A percentile compares a stretch with the other conserved stretches of the same genome.
phyloP scores from a whole-genome alignment of 129 eudicot genomes.

The Saussurea involucrata region DNA sequence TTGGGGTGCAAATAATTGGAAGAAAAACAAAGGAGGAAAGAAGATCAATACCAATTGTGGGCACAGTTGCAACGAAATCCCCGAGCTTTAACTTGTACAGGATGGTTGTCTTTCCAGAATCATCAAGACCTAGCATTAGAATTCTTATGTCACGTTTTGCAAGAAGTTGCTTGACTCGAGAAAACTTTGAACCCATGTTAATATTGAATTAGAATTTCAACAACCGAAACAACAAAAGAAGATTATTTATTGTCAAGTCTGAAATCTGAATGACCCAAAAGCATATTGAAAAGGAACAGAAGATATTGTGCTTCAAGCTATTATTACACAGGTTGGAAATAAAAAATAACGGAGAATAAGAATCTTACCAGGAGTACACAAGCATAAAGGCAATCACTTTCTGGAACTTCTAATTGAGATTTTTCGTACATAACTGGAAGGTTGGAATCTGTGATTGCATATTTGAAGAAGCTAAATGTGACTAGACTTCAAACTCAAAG shows the following conservation, averaged over 20 bases:
- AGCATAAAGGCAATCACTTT: slow-evolving; percentile 25
- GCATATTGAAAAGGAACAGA: not conserved
- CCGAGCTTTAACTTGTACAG: slow-evolving; percentile 48
- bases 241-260: slow-evolving; percentile 1
- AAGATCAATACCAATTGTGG: slow-evolving; percentile 42
- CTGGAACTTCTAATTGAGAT: slow-evolving; percentile 10
- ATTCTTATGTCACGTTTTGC: slow-evolving; percentile 34
- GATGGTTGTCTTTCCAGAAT: slow-evolving; percentile 50
- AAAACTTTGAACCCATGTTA: slow-evolving; percentile 35
- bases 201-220: not conserved
- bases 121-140: slow-evolving; percentile 54
- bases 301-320: slow-evolving; percentile 17
- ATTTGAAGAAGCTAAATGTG: slow-evolving; percentile 4
- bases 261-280: slow-evolving; percentile 3
- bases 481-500: slow-evolving; percentile 6
- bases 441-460: not conserved
- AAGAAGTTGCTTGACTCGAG: slow-evolving; percentile 39
- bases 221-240: not conserved
- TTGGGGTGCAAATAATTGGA: not conserved
- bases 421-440: slow-evolving; percentile 14
- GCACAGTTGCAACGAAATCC: slow-evolving; percentile 37
- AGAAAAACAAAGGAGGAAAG: not conserved
- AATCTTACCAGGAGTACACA: slow-evolving; percentile 24
- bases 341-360: slow-evolving; percentile 30
- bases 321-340: not conserved